Percentiles rank a stretch among this genome's conserved stretches.
Evolutionary conservation across 768 basidiomycete genomes (phyloP).

Genomic region (Tulasnella calospora): DNA sequence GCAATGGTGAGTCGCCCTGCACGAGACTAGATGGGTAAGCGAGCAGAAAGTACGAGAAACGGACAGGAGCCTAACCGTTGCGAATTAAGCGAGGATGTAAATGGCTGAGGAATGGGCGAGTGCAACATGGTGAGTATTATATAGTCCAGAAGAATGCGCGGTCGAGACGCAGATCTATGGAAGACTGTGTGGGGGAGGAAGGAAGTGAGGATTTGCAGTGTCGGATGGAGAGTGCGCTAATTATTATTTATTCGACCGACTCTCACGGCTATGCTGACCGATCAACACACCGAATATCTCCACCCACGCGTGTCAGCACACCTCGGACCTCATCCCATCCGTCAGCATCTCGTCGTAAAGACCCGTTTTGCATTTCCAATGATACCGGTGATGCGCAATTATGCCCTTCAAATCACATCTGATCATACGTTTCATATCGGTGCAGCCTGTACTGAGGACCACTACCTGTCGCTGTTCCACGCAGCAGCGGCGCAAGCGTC

Average conservation of each 20-base stretch:
- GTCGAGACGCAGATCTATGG: neutral
- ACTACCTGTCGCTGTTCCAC: neutral
- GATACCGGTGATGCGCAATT: neutral
- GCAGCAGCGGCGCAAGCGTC: neutral
- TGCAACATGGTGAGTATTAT: neutral
- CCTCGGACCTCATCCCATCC: neutral
- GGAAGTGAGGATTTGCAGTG: neutral
- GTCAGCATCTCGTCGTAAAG: neutral
- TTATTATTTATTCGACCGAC: constrained; percentile 1
- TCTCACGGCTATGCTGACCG: constrained; percentile 4
- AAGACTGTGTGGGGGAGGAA: neutral
- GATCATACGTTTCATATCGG: too few relatives aligned
- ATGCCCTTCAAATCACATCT: neutral
- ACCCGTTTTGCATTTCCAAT: neutral
- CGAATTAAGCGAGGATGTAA: neutral
- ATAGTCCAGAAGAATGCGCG: neutral
- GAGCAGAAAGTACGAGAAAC: neutral
- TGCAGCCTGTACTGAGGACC: neutral
- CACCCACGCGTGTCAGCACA: neutral
- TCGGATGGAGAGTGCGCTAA: neutral
- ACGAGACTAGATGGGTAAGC: neutral
- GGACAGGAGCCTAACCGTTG: neutral
- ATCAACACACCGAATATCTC: neutral
- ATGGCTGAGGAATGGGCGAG: neutral
- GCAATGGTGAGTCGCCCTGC: neutral